Conservation (phyloP, 2,329 filamentous ascomycete species). For the Aspergillus cejpii region DNA sequence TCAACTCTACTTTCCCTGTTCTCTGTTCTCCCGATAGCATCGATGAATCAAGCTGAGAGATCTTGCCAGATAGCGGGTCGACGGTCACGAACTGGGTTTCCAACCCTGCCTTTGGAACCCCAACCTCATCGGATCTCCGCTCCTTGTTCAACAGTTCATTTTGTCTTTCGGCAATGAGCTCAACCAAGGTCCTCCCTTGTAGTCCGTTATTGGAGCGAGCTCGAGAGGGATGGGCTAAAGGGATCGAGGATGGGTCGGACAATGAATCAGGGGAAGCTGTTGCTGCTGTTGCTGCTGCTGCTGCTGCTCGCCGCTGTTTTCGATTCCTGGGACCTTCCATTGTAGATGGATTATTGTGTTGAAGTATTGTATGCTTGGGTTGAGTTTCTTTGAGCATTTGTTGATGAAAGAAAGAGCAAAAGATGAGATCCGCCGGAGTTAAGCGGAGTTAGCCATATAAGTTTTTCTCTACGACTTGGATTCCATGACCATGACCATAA, state of each 20-base stretch:
- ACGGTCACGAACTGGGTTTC: constrained; percentile 32
- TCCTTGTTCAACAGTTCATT: constrained; percentile 23
- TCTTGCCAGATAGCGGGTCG: constrained; percentile 20
- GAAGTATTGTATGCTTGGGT: not conserved
- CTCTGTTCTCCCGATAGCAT: constrained; percentile 11
- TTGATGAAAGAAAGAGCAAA: constrained; percentile 1
- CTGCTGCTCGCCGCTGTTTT: constrained; percentile 37
- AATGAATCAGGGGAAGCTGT: constrained; percentile 12
- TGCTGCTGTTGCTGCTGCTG: constrained; percentile 15
- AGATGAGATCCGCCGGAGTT: constrained; percentile 11
- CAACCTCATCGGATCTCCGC: not conserved
- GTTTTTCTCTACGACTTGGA: not conserved
- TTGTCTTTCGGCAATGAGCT: constrained; percentile 42
- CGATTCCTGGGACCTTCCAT: constrained; percentile 34
- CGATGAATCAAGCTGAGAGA: constrained; percentile 22
- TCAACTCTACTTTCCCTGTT: too few relatives aligned
- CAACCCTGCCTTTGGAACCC: not conserved
- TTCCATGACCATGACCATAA: not conserved
- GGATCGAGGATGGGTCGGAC: constrained; percentile 30
- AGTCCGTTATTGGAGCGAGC: constrained; percentile 9
- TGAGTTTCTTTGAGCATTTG: constrained; percentile 1
- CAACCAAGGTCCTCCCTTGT: constrained; percentile 37
- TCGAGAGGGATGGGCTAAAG: constrained; percentile 25
- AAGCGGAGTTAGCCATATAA: constrained; percentile 12
- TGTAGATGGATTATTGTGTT: not conserved